These are phyloP conservation scores for Dionaea muscipula DNA, from an alignment of 179 eudicot species.

Conservation along the genomic window DNA sequence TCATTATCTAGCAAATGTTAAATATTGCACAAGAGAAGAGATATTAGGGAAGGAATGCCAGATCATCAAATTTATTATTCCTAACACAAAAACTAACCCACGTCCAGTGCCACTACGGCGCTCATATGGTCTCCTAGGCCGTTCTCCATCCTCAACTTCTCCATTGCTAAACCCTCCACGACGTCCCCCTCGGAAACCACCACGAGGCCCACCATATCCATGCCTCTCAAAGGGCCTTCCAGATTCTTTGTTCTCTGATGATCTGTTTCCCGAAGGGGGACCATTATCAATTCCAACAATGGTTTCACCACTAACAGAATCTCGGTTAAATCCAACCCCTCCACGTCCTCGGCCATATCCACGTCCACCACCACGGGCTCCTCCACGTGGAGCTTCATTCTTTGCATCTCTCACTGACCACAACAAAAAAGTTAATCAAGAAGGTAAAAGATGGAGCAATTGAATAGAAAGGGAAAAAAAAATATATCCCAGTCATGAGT, in stretches of 20 bases:
- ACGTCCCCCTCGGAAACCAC: conserved; percentile 64
- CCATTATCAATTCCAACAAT: conserved; percentile 38
- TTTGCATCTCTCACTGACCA: conserved; percentile 55
- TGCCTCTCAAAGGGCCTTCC: conserved; percentile 52
- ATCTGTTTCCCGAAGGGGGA: conserved; percentile 28
- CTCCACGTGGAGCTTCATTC: conserved; percentile 47
- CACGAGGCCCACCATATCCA: conserved; percentile 50
- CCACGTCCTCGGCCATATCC: conserved; percentile 48
- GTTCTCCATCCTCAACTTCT: conserved; percentile 58
- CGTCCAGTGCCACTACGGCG: conserved; percentile 91
- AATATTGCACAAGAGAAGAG: not conserved
- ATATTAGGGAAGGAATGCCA: not conserved
- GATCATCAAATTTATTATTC: too few relatives aligned
- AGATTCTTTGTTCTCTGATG: conserved; percentile 23
- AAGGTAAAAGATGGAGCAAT: not conserved
- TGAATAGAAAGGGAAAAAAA: too few relatives aligned
- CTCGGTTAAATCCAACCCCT: conserved; percentile 47
- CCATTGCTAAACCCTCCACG: conserved; percentile 65
- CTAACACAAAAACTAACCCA: conserved; percentile 34
- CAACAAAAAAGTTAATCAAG: not conserved
- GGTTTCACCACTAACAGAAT: conserved; percentile 26
- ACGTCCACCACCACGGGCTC: conserved; percentile 51
- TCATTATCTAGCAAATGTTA: not conserved
- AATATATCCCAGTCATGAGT: too few relatives aligned
- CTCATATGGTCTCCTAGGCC: conserved; percentile 51